Evolutionary conservation across 306 rosid species (phyloP), one percentile per base, ranked within the genome.

Genomic region (Coriaria nepalensis): DNA sequence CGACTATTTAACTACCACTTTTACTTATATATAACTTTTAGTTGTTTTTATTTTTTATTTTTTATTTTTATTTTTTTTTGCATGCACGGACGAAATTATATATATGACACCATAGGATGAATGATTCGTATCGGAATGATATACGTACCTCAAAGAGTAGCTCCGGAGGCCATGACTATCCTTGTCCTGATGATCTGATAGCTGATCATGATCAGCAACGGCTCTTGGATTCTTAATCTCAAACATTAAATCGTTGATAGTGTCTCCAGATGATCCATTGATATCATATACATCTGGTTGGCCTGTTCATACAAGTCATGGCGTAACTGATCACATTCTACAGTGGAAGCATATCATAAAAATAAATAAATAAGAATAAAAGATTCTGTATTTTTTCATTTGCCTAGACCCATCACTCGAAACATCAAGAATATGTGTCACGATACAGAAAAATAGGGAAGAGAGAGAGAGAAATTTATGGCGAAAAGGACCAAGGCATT

Each of bases 241-340:
- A 43, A 78, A 64, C 77, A 77, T 83, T 54, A 76, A 34, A 44
- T 88, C 96, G 38, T 83, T 94, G 6, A 94, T 78, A 34, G 74
- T 83, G 48, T 88, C 96, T 38, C 96, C 93, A 2, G 93, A 88
- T 42, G 96, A 83, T 8, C 88, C 88, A 70, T 88, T 83, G n/a
- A n/a, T n/a, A 54, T 88, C 95, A 35, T 76, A 80, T 7, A 73
- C 63, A 52, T 88, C 96, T 0, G 83, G 74, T 69, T 88, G 87
- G 65, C 83, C 94, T 74, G 63, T 8, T 4, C 2, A 3, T 40
- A 8, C 44, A 40, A 41, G n/a, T n/a, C n/a, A n/a, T n/a, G n/a
- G n/a, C n/a, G n/a, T n/a, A n/a, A n/a, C n/a, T n/a, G n/a, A n/a
- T n/a, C n/a, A n/a, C n/a, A n/a, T n/a, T n/a, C n/a, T n/a, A n/a